Base-by-base conservation (phyloP, 208 protist genomes). In the Crithidia brevicula region DNA sequence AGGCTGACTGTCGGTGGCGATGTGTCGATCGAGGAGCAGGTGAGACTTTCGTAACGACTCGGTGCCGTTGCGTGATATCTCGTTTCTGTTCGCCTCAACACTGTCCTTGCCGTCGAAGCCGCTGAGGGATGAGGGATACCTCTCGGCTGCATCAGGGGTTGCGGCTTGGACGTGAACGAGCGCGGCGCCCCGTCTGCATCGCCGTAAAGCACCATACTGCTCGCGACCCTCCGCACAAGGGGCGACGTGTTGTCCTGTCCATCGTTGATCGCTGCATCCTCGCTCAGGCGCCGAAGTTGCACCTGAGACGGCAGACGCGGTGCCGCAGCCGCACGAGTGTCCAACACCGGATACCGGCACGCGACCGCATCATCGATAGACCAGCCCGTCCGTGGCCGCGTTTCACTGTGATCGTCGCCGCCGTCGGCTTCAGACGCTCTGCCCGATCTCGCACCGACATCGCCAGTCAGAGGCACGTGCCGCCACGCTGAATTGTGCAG, bases 271-370 rank as follows among this genome's bases (percentile, higher is more conserved):
- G 22, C 20, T 9, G 16, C 58, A 40, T 64, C 40, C n/a, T 64
- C 58, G 45, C 58, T 53, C 11, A 64, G 43, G 22, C 58, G 58
- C n/a, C 30, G 58, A 40, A 52, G 31, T 30, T 15, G 25, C 16
- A 51, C 10, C 10, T 30, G 58, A 2, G 58, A 30, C 9, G 13
- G 40, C 1, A 16, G 15, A 11, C 15, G 27, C 3, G 10, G 16
- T 16, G n/a, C 25, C 6, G 30, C 43, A 15, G 33, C 8, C 13
- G 11, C 16, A 6, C 43, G 20, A 3, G 6, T n/a, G 56, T 33
- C 16, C 4, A 18, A 5, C 8, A 40, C 36, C 36, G 36, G 10
- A 13, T 16, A 40, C 15, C 10, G 36, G 1, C 8, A 40, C 8
- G 2, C 1, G 10, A 20, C 30, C 6, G 10, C 20, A 38, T 18